A percentile compares a stretch with the other conserved stretches of the same genome.
Conservation (phyloP, 2,329 filamentous ascomycete species). For the Fusarium nanum region DNA sequence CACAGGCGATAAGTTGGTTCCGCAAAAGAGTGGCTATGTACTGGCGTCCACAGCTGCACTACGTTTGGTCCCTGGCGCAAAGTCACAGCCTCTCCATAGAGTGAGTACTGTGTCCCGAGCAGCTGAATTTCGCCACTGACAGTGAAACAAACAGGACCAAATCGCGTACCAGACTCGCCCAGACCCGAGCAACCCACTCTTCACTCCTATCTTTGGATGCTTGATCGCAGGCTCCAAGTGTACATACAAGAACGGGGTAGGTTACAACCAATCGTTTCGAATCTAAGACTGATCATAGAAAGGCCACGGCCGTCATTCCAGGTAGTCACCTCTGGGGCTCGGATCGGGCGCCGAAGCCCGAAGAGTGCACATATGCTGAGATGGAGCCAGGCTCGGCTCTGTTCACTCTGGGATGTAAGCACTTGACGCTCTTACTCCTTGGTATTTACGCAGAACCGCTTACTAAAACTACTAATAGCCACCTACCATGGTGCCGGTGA, state of each 20-base stretch:
- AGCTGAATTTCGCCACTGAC: neutral
- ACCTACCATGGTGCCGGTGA: neutral
- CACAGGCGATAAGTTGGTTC: neutral
- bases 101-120: neutral
- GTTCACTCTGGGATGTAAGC: neutral
- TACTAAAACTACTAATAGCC: neutral
- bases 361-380: conserved; percentile 2
- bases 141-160: neutral
- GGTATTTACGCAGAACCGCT: accelerated
- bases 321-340: neutral
- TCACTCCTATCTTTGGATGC: neutral
- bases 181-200: neutral
- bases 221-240: neutral
- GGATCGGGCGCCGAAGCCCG: neutral
- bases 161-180: neutral
- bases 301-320: conserved; percentile 1
- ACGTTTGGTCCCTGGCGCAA: neutral
- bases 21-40: conserved; percentile 3
- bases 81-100: neutral
- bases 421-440: neutral
- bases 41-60: neutral
- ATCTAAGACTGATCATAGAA: accelerated
- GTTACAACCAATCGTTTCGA: neutral
- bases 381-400: neutral
- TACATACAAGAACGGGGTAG: conserved; percentile 2